Conservation (phyloP, 352 stramenopile genomes). For the Pythium aristosporum region DNA sequence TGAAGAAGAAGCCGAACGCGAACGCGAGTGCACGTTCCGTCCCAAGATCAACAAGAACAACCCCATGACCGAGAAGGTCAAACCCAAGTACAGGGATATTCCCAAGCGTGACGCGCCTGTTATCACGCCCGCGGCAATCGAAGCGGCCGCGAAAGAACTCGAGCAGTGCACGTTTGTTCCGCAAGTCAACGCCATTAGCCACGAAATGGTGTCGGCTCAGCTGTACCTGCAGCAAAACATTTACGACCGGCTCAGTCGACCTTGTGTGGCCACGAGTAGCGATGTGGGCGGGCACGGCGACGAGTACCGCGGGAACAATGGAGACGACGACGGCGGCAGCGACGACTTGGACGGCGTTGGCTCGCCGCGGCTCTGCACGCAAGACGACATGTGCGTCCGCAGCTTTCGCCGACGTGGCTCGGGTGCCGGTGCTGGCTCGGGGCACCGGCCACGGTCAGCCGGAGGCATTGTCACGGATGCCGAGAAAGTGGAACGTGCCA, state of each 20-base stretch:
- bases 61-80: slow-evolving; percentile 48
- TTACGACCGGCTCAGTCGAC: slow-evolving; percentile 76
- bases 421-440: slow-evolving; percentile 8
- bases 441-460: slow-evolving; percentile 52
- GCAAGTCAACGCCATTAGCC: slow-evolving; percentile 72
- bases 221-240: slow-evolving; percentile 86
- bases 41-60: slow-evolving; percentile 56
- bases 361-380: slow-evolving; percentile 24
- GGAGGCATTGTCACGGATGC: slow-evolving; percentile 41
- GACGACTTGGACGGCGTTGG: slow-evolving; percentile 21
- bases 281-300: slow-evolving; percentile 1
- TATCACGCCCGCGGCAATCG: slow-evolving; percentile 52
- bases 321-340: slow-evolving; percentile 20
- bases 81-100: slow-evolving; percentile 76
- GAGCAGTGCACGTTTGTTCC: slow-evolving; percentile 77
- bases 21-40: slow-evolving; percentile 75
- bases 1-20: slow-evolving; percentile 68
- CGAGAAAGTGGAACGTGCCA: slow-evolving; percentile 47
- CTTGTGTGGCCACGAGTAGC: slow-evolving; percentile 29
- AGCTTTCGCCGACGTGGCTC: slow-evolving; percentile 21
- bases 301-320: slow-evolving; percentile 11
- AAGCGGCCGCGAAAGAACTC: slow-evolving; percentile 59
- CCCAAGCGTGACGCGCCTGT: slow-evolving; percentile 35
- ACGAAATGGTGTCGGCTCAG: slow-evolving; percentile 80
- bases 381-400: slow-evolving; percentile 63